These are phyloP conservation scores for Hyphodiscus hymeniophilus DNA, from an alignment of 495 filamentous ascomycete species.

Conservation along the genomic window DNA sequence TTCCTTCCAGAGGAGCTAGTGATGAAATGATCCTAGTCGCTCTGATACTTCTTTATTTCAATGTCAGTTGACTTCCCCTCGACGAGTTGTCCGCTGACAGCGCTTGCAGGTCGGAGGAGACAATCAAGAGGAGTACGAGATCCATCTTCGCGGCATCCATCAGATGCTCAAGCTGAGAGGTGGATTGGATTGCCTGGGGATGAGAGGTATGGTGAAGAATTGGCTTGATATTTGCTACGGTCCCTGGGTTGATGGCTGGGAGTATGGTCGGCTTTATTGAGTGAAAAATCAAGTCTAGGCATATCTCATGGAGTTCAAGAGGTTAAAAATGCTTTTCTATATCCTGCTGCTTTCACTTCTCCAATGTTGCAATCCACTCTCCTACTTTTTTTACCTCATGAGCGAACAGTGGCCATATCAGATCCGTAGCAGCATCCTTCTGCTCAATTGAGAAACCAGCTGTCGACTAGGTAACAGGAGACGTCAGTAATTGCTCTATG, in stretches of 20 bases:
- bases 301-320: too few relatives aligned
- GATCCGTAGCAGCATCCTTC: constrained; percentile 11
- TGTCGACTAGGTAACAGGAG: too few relatives aligned
- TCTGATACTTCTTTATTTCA: constrained; percentile 14
- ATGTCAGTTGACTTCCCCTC: constrained; percentile 1
- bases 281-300: background rate
- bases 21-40: constrained; percentile 16
- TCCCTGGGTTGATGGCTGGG: constrained; percentile 12
- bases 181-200: constrained; percentile 8
- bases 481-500: too few relatives aligned
- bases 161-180: constrained; percentile 16
- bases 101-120: background rate
- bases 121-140: constrained; percentile 1
- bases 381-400: constrained; percentile 14
- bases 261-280: constrained; percentile 1
- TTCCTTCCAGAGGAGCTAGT: background rate
- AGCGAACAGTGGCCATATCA: constrained; percentile 20
- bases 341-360: background rate
- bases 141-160: constrained; percentile 16
- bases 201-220: constrained; percentile 16
- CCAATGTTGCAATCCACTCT: constrained; percentile 12
- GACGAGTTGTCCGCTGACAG: background rate
- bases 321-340: too few relatives aligned
- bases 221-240: constrained; percentile 14
- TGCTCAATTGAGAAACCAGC: constrained; percentile 13